These are phyloP conservation scores for Dillenia suffruticosa DNA, from an alignment of 164 flowering plant genomes.

Conservation along the genomic window DNA sequence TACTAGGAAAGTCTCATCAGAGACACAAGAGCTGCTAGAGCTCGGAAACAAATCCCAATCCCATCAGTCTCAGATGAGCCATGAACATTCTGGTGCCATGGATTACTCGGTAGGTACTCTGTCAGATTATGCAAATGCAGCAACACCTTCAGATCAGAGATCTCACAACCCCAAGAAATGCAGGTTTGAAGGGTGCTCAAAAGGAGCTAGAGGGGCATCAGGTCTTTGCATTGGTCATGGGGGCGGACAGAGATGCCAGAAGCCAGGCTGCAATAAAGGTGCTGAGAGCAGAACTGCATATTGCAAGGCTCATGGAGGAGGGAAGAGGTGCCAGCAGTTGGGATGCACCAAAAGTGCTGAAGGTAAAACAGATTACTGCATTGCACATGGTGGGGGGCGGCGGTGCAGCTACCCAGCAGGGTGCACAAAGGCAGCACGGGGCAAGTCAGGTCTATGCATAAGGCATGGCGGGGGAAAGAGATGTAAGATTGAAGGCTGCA, in stretches of 20 bases:
- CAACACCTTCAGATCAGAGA: background rate
- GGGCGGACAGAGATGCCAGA: too few relatives aligned
- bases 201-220: too few relatives aligned
- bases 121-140: background rate
- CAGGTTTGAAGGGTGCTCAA: too few relatives aligned
- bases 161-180: background rate
- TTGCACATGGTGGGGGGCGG: too few relatives aligned
- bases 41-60: background rate
- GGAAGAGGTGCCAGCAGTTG: too few relatives aligned
- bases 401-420: background rate
- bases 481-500: conserved; percentile 1
- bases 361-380: too few relatives aligned
- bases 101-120: background rate
- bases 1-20: background rate
- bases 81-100: background rate
- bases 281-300: too few relatives aligned
- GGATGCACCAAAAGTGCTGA: too few relatives aligned
- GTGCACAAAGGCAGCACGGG: conserved; percentile 1
- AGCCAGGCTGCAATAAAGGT: too few relatives aligned
- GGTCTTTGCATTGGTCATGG: too few relatives aligned
- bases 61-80: background rate
- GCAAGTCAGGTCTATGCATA: background rate
- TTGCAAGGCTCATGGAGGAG: too few relatives aligned
- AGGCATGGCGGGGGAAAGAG: conserved; percentile 3
- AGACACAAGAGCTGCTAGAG: background rate